Evolutionary conservation across 495 filamentous ascomycete species (phyloP).

Genomic region (Neurospora sp.): DNA sequence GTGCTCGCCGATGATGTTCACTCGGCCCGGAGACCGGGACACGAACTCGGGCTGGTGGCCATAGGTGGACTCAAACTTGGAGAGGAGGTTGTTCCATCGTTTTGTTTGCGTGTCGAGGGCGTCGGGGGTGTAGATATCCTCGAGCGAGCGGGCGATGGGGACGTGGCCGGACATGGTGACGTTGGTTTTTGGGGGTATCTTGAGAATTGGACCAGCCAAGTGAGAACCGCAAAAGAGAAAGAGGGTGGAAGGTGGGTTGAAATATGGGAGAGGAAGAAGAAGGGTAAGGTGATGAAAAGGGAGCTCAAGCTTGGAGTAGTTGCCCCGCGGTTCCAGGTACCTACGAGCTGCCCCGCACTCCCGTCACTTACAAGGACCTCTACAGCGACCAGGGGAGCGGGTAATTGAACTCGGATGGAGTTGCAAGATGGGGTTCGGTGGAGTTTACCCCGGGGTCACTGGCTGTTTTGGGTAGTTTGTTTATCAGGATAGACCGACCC

Average conservation of each 20-base stretch:
- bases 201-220: neutral
- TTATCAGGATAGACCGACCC: neutral
- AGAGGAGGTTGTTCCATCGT: conserved; percentile 64
- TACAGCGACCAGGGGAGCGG: neutral
- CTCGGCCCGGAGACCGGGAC: conserved; percentile 80
- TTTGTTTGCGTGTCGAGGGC: conserved; percentile 43
- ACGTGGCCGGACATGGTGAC: conserved; percentile 46
- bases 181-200: neutral
- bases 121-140: conserved; percentile 60
- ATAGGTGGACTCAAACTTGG: conserved; percentile 64
- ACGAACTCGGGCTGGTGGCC: conserved; percentile 67
- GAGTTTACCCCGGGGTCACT: neutral
- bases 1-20: conserved; percentile 98
- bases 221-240: neutral
- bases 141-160: conserved; percentile 47
- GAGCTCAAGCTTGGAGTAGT: neutral
- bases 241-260: neutral
- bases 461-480: neutral
- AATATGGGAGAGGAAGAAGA: neutral
- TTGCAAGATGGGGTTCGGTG: neutral
- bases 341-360: neutral
- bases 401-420: neutral
- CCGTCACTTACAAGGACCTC: neutral
- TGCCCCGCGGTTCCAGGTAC: neutral
- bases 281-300: neutral